Evolutionary conservation across 2,329 filamentous ascomycete genomes (phyloP).

Genomic region (Aureobasidium sp.): DNA sequence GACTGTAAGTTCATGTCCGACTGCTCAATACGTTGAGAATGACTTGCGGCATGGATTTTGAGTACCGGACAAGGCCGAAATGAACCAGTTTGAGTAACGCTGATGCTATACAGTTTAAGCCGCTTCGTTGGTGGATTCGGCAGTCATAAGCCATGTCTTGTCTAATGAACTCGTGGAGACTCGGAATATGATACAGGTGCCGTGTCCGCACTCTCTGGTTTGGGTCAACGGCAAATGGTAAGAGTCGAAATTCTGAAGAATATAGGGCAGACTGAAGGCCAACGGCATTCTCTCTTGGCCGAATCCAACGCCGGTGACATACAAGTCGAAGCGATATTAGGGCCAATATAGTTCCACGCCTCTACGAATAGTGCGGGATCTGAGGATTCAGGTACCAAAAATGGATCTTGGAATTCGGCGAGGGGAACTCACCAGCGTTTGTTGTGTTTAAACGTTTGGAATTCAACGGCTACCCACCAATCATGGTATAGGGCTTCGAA

Average conservation of each 20-base stretch:
- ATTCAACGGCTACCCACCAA: neutral
- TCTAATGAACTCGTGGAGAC: neutral
- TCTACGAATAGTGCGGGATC: neutral
- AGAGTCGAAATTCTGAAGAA: neutral
- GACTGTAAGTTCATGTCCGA: neutral
- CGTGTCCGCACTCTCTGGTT: neutral
- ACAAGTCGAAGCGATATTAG: neutral
- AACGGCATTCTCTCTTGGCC: neutral
- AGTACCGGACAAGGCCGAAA: neutral
- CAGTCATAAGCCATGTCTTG: neutral
- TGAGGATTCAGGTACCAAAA: neutral
- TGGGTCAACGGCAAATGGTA: neutral
- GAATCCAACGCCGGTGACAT: too few species aligned
- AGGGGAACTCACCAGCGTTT: neutral
- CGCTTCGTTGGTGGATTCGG: neutral
- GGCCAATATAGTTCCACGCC: neutral
- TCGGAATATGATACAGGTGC: neutral
- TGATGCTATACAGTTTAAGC: neutral
- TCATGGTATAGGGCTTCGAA: neutral
- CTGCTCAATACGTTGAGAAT: neutral
- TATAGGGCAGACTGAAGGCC: too few species aligned
- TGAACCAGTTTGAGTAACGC: too few species aligned
- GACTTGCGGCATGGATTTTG: neutral
- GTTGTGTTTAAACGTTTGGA: neutral
- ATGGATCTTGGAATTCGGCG: neutral